Evolutionary conservation across 768 basidiomycete genomes (phyloP).

Genomic region (Gloeopeniophorella convolvens): DNA sequence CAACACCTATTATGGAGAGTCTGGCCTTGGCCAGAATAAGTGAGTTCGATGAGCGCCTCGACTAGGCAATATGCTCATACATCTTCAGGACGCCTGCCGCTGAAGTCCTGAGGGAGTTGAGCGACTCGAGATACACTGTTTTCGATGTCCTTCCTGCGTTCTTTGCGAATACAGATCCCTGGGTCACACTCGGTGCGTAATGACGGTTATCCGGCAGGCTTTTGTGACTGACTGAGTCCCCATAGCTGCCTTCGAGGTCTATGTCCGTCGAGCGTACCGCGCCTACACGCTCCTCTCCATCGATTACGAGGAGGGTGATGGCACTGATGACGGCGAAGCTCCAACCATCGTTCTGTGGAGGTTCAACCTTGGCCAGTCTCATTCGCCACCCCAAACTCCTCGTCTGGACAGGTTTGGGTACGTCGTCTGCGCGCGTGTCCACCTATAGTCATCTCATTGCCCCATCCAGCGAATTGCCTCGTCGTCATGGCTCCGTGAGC

Average conservation of each 20-base stretch:
- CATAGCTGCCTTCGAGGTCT: slow-evolving; percentile 89
- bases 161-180: slow-evolving; percentile 81
- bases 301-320: slow-evolving; percentile 92
- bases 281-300: slow-evolving; percentile 88
- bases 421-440: slow-evolving; percentile 13
- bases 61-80: not conserved
- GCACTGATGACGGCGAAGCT: slow-evolving; percentile 73
- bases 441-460: not conserved
- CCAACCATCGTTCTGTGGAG: slow-evolving; percentile 85
- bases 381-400: slow-evolving; percentile 82
- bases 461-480: slow-evolving; percentile 41
- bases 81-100: slow-evolving; percentile 63
- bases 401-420: slow-evolving; percentile 45
- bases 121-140: slow-evolving; percentile 93
- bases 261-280: slow-evolving; percentile 91
- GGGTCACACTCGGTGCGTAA: slow-evolving; percentile 71
- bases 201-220: no score
- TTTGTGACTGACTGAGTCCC: not conserved
- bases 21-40: slow-evolving; percentile 55
- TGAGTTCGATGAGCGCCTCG: slow-evolving; percentile 5
- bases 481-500: slow-evolving; percentile 87
- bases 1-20: slow-evolving; percentile 86
- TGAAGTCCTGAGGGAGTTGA: slow-evolving; percentile 86
- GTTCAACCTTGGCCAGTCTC: slow-evolving; percentile 88
- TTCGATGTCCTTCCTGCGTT: slow-evolving; percentile 96